Percentiles rank a stretch among this genome's conserved stretches.
Conservation (phyloP, 164 flowering plant genomes). For the Tetrastigma voinierianum region DNA sequence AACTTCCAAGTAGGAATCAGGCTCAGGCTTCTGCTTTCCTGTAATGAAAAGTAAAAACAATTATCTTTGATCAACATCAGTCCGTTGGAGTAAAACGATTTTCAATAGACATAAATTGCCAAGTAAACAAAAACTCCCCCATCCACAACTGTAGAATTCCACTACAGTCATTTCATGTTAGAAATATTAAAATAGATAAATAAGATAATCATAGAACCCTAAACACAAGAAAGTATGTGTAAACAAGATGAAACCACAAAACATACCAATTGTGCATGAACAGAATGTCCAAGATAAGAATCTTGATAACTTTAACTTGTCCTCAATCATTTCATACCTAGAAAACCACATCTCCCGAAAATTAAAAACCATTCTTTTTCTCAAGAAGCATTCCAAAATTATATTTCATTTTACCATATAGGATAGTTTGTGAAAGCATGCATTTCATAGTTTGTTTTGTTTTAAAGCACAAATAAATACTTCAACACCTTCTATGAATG, state of each 20-base stretch:
- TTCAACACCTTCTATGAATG: conserved; percentile 75
- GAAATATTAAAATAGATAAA: too few species aligned
- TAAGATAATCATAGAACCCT: too few species aligned
- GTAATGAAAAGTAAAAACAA: conserved; percentile 12
- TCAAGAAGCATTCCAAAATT: neutral
- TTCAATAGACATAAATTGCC: too few species aligned
- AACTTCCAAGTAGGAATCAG: conserved; percentile 55
- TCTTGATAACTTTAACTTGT: conserved; percentile 66
- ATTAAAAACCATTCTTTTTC: conserved; percentile 2
- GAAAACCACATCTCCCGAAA: conserved; percentile 10
- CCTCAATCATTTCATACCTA: conserved; percentile 87
- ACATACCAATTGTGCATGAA: conserved; percentile 69
- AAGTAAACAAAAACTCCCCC: too few species aligned
- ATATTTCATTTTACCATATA: conserved; percentile 51
- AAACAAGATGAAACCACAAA: conserved; percentile 1
- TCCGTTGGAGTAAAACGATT: too few species aligned
- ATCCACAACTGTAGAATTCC: too few species aligned
- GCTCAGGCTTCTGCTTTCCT: conserved; percentile 83
- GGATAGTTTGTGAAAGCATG: conserved; percentile 98
- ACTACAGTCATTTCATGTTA: too few species aligned
- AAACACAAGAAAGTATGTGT: neutral
- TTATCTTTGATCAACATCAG: too few species aligned
- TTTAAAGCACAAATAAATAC: conserved; percentile 59
- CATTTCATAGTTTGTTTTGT: conserved; percentile 66
- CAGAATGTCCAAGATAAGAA: conserved; percentile 93